Base-by-base conservation (phyloP, 192 early-diverging fungal genomes). In the Thoreauomyces humboldtii region DNA sequence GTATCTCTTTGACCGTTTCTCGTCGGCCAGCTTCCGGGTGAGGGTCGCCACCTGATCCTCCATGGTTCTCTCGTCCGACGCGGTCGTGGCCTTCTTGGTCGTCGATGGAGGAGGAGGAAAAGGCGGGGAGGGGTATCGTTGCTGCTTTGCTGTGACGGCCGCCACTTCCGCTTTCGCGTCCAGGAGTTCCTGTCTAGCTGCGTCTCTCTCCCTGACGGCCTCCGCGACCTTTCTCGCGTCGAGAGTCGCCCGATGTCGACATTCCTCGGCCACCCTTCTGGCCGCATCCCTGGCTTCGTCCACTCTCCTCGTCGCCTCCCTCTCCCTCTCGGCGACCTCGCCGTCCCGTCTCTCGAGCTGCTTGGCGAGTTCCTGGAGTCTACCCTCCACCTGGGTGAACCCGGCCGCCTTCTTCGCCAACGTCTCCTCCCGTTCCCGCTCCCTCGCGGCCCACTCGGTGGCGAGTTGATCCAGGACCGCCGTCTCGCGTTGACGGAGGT, bases 211-310 rank as follows among this genome's bases (percentile, higher is more conserved):
- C 2, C 67, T 67, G 17, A 31, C 50, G 14, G 50, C 50, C 5
- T 52, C 50, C 27, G 25, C 50, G 19, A 29, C 50, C 27, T 52
- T 29, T 27, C 76, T 68, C 33, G 62, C 48, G 47, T 76, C 71
- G 12, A 75, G 6, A 31, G 76, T 62, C 19, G 73, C 36, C 24
- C 72, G 56, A 17, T 76, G 67, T 27, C 32, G 27, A 61, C 63
- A 79, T 59, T 79, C 77, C 14, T 79, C 77, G 11, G 37, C 59
- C 4, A 74, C 28, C 35, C 77, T 25, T 36, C 72, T 35, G 5
- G 64, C 59, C 1, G n/a, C 37, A 42, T 76, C 72, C 21, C 65
- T 43, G 2, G 65, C 61, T 42, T 73, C 71, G 14, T 65, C 59
- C 17, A 65, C 61, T 15, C n/a, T 27, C 17, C 36, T 19, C 24